A percentile compares a stretch with the other conserved stretches of the same genome.
phyloP scores from a whole-genome alignment of 768 basidiomycete species.

The Kwoniella sp. region DNA sequence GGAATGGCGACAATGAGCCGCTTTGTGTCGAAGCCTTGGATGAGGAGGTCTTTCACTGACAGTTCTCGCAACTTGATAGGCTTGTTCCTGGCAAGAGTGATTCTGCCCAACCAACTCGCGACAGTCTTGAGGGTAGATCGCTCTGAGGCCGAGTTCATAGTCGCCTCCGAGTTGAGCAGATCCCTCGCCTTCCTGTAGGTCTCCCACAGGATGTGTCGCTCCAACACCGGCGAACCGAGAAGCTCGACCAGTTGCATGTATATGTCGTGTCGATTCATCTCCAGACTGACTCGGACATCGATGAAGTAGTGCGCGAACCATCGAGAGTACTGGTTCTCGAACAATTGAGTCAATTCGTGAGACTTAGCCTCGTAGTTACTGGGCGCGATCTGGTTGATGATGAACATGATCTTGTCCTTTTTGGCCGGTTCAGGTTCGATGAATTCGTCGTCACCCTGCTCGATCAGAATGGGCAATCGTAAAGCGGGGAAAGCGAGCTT shows the following conservation, averaged over 20 bases:
- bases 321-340: constrained; percentile 74
- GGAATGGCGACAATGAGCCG: constrained; percentile 91
- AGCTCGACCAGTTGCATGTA: constrained; percentile 91
- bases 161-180: constrained; percentile 86
- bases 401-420: constrained; percentile 92
- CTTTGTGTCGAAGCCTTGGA: constrained; percentile 90
- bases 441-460: constrained; percentile 56
- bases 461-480: constrained; percentile 35
- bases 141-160: constrained; percentile 77
- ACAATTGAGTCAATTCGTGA: constrained; percentile 75
- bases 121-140: constrained; percentile 86
- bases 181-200: constrained; percentile 80
- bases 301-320: constrained; percentile 99
- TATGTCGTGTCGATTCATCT: constrained; percentile 93
- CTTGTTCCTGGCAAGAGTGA: constrained; percentile 85
- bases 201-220: constrained; percentile 82
- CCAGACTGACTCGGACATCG: constrained; percentile 88
- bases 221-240: constrained; percentile 63
- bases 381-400: constrained; percentile 94
- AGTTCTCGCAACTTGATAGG: constrained; percentile 90
- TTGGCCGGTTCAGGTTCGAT: constrained; percentile 74
- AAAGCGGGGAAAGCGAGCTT: constrained; percentile 46
- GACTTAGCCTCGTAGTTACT: constrained; percentile 87
- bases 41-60: constrained; percentile 93
- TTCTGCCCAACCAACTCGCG: constrained; percentile 86